These are phyloP conservation scores for Carex kokanica DNA, from an alignment of 176 grass and related monocot species.

Conservation along the genomic window DNA sequence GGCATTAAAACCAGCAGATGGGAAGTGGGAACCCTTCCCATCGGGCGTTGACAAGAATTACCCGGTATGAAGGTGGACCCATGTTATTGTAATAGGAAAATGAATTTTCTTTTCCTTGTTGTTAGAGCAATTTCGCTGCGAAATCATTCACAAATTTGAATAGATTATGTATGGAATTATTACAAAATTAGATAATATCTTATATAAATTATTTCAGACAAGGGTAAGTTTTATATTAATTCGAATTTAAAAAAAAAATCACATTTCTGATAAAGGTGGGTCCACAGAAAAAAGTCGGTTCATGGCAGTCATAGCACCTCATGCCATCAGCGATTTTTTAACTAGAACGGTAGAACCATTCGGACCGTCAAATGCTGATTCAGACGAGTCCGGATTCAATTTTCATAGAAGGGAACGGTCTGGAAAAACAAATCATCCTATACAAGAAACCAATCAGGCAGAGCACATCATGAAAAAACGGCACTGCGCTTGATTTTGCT, in stretches of 20 bases:
- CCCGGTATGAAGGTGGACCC: too few species aligned
- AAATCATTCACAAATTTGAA: not conserved
- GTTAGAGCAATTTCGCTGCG: not conserved
- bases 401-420: not conserved
- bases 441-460: not conserved
- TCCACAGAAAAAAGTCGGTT: not conserved
- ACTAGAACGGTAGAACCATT: not conserved
- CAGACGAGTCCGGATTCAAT: not conserved
- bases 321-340: not conserved
- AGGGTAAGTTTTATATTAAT: too few species aligned
- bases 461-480: not conserved
- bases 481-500: conserved; percentile 5
- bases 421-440: not conserved
- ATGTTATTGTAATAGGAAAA: too few species aligned
- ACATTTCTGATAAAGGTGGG: too few species aligned
- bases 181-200: not conserved
- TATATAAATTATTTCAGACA: not conserved
- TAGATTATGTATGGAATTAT: not conserved
- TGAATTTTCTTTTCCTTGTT: too few species aligned
- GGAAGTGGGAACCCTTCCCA: too few species aligned
- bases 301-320: not conserved
- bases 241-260: too few species aligned
- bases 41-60: too few species aligned
- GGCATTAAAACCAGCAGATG: too few species aligned
- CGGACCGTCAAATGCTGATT: not conserved